Conservation (phyloP, 2,329 filamentous ascomycete genomes). For the Aspergillus sp. region DNA sequence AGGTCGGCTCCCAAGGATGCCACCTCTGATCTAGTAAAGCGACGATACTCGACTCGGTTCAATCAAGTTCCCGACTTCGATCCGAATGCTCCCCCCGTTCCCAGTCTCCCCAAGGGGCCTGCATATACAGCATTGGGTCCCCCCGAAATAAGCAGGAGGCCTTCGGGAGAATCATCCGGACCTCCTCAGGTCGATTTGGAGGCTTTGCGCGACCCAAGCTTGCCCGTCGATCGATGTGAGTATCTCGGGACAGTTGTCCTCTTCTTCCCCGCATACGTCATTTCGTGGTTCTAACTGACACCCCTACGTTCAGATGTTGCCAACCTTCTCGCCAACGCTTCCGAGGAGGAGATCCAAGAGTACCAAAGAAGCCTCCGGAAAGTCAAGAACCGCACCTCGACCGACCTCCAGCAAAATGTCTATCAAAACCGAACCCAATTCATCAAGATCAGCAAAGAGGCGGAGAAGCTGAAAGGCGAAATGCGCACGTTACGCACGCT, state of each 20-base stretch:
- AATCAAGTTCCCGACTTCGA: conserved; percentile 71
- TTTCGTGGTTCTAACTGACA: conserved; percentile 15
- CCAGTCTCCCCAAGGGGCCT: conserved; percentile 59
- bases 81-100: conserved; percentile 67
- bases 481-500: conserved; percentile 88
- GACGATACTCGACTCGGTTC: conserved; percentile 90
- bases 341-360: conserved; percentile 79
- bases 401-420: conserved; percentile 89
- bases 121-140: conserved; percentile 55
- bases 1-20: conserved; percentile 47
- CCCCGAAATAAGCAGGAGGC: conserved; percentile 43
- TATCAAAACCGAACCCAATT: conserved; percentile 97
- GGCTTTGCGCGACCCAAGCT: conserved; percentile 72
- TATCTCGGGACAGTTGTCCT: conserved; percentile 6
- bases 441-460: conserved; percentile 98
- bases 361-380: conserved; percentile 75
- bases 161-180: conserved; percentile 55
- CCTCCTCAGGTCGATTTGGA: conserved; percentile 71
- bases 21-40: conserved; percentile 82
- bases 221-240: conserved; percentile 76
- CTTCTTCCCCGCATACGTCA: background rate
- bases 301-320: conserved; percentile 41
- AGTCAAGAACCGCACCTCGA: conserved; percentile 72
- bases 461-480: conserved; percentile 93
- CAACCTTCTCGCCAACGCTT: conserved; percentile 74